Conservation (phyloP, 768 basidiomycete species). For the Chalciporus sphaerocephalus region DNA sequence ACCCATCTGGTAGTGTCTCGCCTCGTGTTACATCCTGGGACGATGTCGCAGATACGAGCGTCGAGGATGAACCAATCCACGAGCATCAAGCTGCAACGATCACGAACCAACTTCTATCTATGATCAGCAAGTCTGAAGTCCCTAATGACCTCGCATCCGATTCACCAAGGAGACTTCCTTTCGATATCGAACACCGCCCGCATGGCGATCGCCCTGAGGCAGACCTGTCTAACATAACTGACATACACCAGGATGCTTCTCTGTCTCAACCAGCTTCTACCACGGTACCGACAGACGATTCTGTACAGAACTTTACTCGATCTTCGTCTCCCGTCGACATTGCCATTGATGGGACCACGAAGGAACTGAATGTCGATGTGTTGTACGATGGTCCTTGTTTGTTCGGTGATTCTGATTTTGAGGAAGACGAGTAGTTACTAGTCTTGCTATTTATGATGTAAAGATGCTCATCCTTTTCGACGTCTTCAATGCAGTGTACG, state of each 20-base stretch:
- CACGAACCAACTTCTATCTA: background rate
- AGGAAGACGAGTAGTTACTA: conserved; percentile 20
- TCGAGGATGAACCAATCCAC: background rate
- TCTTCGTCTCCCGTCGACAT: background rate
- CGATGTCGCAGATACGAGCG: background rate
- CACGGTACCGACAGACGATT: background rate
- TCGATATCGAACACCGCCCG: background rate
- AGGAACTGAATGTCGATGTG: conserved; percentile 3
- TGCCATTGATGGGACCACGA: background rate
- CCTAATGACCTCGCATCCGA: conserved; percentile 1
- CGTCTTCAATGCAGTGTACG: too few relatives aligned
- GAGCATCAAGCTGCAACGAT: background rate
- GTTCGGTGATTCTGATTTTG: conserved; percentile 29
- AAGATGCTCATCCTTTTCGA: too few relatives aligned
- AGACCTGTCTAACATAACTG: background rate
- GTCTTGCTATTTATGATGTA: background rate
- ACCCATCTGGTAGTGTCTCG: background rate
- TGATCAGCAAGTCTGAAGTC: background rate
- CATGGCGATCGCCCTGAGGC: background rate
- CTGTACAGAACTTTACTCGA: background rate
- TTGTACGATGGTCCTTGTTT: conserved; percentile 26
- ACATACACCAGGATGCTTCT: background rate
- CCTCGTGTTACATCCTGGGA: background rate
- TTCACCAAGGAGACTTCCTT: background rate
- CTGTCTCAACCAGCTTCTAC: background rate